A percentile compares a stretch with the other conserved stretches of the same genome.
Evolutionary conservation across 768 basidiomycete species (phyloP).

Genomic region (Lanmaoa rubissima): DNA sequence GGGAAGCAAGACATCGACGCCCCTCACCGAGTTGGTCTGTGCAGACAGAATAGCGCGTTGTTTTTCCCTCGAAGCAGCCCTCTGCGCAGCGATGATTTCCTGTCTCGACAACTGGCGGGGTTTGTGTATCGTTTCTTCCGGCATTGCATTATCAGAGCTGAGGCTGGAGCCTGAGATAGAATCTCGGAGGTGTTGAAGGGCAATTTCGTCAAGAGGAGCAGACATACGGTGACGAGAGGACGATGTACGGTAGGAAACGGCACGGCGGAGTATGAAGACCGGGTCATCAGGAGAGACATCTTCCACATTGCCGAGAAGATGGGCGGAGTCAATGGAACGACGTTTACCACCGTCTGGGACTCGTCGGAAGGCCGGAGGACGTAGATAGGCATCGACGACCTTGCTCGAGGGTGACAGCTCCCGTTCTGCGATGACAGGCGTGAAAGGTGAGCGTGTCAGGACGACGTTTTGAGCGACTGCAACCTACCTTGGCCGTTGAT

Average conservation of each 20-base stretch:
- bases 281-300: conserved; percentile 86
- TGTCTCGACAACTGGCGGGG: conserved; percentile 57
- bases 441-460: conserved; percentile 7
- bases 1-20: conserved; percentile 84
- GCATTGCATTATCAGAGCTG: conserved; percentile 42
- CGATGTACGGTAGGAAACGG: conserved; percentile 68
- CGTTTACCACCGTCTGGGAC: conserved; percentile 63
- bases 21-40: conserved; percentile 79
- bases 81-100: conserved; percentile 92
- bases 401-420: conserved; percentile 78
- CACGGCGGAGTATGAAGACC: conserved; percentile 84
- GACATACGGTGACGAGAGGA: conserved; percentile 70
- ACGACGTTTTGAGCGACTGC: background rate
- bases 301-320: conserved; percentile 64
- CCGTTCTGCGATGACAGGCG: conserved; percentile 52
- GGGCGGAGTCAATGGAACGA: conserved; percentile 80
- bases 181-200: conserved; percentile 68
- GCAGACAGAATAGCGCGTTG: conserved; percentile 84
- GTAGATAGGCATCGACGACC: conserved; percentile 78
- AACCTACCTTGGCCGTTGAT: conserved; percentile 60
- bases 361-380: conserved; percentile 69
- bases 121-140: conserved; percentile 36
- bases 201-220: conserved; percentile 81
- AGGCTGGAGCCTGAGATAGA: conserved; percentile 57
- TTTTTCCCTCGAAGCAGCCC: conserved; percentile 80